phyloP scores from a whole-genome alignment of 2,329 filamentous ascomycete species.

The Alternaria ventricosa region DNA sequence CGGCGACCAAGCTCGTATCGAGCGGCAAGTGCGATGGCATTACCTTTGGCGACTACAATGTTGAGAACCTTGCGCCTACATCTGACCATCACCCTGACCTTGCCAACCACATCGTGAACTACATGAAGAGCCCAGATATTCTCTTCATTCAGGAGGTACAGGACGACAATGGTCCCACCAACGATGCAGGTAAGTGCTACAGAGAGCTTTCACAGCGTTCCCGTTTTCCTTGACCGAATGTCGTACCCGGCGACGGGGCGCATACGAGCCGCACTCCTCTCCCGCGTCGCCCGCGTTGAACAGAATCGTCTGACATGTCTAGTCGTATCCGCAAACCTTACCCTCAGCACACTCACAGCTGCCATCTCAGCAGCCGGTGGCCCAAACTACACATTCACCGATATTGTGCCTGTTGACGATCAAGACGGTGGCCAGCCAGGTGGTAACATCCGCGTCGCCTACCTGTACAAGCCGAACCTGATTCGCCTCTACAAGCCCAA shows the following conservation, averaged over 20 bases:
- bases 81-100: conserved; percentile 64
- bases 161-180: conserved; percentile 67
- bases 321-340: conserved; percentile 63
- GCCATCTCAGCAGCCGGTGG: conserved; percentile 61
- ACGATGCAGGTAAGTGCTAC: conserved; percentile 60
- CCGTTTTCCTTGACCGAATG: not conserved
- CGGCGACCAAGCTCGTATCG: conserved; percentile 61
- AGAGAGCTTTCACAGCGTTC: conserved; percentile 3
- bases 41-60: conserved; percentile 72
- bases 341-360: conserved; percentile 62
- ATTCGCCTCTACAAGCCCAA: conserved; percentile 66
- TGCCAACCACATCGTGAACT: conserved; percentile 69
- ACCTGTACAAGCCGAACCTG: conserved; percentile 69
- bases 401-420: conserved; percentile 66
- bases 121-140: conserved; percentile 68
- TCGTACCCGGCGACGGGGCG: not conserved
- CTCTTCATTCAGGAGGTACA: conserved; percentile 75
- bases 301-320: conserved; percentile 6
- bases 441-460: conserved; percentile 74
- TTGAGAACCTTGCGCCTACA: conserved; percentile 69
- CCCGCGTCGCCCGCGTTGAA: not conserved
- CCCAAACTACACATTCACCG: conserved; percentile 63
- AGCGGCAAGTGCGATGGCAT: conserved; percentile 65
- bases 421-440: conserved; percentile 71
- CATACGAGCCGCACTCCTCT: not conserved